Evolutionary conservation across 345 rosid genomes (phyloP).

Genomic region (Arabis alpina): DNA sequence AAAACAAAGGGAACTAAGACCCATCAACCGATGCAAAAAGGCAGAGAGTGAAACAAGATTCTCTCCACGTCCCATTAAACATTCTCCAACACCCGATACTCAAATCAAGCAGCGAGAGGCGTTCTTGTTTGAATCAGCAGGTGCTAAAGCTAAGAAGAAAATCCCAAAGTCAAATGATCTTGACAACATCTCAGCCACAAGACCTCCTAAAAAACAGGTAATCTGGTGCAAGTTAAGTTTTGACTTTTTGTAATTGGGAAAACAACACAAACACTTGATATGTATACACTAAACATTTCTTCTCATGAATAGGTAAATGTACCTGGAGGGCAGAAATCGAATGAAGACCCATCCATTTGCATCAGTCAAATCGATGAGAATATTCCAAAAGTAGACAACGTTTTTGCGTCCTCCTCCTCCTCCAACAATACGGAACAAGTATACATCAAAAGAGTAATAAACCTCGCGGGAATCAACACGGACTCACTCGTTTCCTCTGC

Average conservation of each 20-base stretch:
- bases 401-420: too few species aligned
- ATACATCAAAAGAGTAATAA: slow-evolving; percentile 54
- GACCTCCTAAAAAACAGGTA: slow-evolving; percentile 63
- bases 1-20: slow-evolving; percentile 32
- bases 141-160: slow-evolving; percentile 42
- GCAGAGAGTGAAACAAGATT: slow-evolving; percentile 38
- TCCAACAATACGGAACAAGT: too few species aligned
- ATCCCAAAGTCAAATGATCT: slow-evolving; percentile 6
- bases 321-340: slow-evolving; percentile 36
- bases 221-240: neutral
- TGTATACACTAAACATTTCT: too few species aligned
- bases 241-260: neutral
- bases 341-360: slow-evolving; percentile 54
- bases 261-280: slow-evolving; percentile 5
- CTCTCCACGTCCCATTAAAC: slow-evolving; percentile 42
- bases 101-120: slow-evolving; percentile 60
- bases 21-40: slow-evolving; percentile 47
- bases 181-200: slow-evolving; percentile 42
- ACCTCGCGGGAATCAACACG: slow-evolving; percentile 48
- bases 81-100: slow-evolving; percentile 46
- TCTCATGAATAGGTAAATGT: too few species aligned
- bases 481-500: slow-evolving; percentile 36
- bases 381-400: slow-evolving; percentile 12
- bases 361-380: slow-evolving; percentile 47
- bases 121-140: slow-evolving; percentile 50